phyloP scores from a whole-genome alignment of 2,329 filamentous ascomycete genomes.

The Penicillium verrucosum region DNA sequence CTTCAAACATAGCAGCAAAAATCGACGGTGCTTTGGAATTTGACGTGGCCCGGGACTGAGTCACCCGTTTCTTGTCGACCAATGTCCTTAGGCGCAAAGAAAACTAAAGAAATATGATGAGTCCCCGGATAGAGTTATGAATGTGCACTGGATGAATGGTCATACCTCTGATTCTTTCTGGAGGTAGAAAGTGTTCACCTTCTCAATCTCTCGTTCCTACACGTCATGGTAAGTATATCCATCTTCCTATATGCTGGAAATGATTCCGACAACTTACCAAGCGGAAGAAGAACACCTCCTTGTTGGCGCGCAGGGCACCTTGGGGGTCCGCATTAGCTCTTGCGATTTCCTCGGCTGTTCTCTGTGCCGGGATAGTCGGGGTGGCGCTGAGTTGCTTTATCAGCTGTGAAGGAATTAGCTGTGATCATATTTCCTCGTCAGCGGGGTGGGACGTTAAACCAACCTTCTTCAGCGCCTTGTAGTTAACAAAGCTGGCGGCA shows the following conservation, averaged over 20 bases:
- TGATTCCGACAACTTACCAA: constrained; percentile 57
- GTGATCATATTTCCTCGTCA: not conserved
- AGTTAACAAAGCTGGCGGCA: constrained; percentile 98
- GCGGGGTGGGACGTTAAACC: constrained; percentile 1
- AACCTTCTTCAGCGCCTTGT: constrained; percentile 98
- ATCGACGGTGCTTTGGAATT: constrained; percentile 85
- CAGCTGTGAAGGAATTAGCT: constrained; percentile 60
- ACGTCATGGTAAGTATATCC: not conserved
- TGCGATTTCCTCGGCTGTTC: constrained; percentile 46
- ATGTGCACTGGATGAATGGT: constrained; percentile 11
- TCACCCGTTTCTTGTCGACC: constrained; percentile 88
- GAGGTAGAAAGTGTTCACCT: constrained; percentile 95
- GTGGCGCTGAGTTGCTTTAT: constrained; percentile 97
- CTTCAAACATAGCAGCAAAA: constrained; percentile 92
- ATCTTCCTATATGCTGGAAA: not conserved
- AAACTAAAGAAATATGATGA: constrained; percentile 56
- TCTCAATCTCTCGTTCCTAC: constrained; percentile 94
- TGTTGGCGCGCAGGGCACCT: constrained; percentile 88
- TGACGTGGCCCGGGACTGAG: constrained; percentile 73
- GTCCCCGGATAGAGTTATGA: not conserved
- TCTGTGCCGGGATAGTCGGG: constrained; percentile 74
- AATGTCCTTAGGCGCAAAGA: constrained; percentile 89
- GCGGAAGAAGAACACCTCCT: constrained; percentile 97
- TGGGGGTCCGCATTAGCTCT: constrained; percentile 67
- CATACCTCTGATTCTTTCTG: constrained; percentile 96